A percentile compares a stretch with the other conserved stretches of the same genome.
These are phyloP conservation scores for Erigeron philadelphicus DNA, from an alignment of 140 eudicot genomes.

Conservation along the genomic window DNA sequence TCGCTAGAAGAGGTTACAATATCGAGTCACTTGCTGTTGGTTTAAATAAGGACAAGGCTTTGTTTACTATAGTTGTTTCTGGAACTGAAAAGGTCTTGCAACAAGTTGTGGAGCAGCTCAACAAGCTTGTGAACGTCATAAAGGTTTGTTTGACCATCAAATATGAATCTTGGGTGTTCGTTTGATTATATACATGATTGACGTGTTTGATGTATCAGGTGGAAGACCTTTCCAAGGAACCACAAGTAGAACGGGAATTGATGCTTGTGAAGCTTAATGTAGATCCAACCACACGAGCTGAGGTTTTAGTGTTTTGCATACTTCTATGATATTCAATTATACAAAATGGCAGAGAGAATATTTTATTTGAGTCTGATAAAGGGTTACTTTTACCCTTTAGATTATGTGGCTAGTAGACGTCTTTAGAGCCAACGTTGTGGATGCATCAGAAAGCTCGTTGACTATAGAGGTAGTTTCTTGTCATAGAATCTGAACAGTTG, in stretches of 20 bases:
- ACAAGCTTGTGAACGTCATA: slow-evolving; percentile 86
- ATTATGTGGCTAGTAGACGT: slow-evolving; percentile 82
- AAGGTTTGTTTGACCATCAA: slow-evolving; percentile 37
- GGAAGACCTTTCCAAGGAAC: slow-evolving; percentile 79
- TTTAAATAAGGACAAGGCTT: slow-evolving; percentile 81
- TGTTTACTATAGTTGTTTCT: slow-evolving; percentile 79
- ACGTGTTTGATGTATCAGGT: slow-evolving; percentile 42
- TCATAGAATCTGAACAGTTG: slow-evolving; percentile 10
- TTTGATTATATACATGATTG: not conserved
- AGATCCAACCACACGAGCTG: slow-evolving; percentile 50
- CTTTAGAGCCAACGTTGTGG: slow-evolving; percentile 80
- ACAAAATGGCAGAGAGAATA: not conserved
- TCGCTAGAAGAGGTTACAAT: slow-evolving; percentile 90
- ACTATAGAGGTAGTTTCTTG: slow-evolving; percentile 62
- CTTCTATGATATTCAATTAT: not conserved
- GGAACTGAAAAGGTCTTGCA: slow-evolving; percentile 76
- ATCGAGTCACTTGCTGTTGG: slow-evolving; percentile 95
- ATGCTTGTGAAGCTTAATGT: slow-evolving; percentile 82
- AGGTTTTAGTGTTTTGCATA: slow-evolving; percentile 41
- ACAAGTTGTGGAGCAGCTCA: slow-evolving; percentile 85
- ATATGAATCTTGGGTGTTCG: not conserved
- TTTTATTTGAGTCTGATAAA: not conserved
- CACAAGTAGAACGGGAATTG: slow-evolving; percentile 90
- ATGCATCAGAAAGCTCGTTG: slow-evolving; percentile 55
- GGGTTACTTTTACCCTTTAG: slow-evolving; percentile 37